phyloP scores from a whole-genome alignment of 345 rosid species.

The Salix viminalis region DNA sequence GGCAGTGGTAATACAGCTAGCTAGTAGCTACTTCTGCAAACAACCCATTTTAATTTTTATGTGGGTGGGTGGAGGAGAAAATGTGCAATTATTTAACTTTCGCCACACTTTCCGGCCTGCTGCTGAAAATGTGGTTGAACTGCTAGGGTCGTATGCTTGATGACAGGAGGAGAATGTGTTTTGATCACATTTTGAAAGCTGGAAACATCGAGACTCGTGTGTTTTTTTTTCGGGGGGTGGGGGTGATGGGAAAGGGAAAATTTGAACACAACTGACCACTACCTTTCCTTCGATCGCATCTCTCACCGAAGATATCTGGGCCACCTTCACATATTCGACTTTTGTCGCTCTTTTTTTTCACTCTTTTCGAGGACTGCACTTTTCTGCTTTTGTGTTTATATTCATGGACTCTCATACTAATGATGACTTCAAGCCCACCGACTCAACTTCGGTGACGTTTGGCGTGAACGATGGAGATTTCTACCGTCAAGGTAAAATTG shows the following conservation, averaged over 20 bases:
- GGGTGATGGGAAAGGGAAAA: neutral
- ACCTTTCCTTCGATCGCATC: neutral
- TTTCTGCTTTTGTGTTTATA: neutral
- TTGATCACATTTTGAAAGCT: neutral
- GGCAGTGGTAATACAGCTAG: slow-evolving; percentile 1
- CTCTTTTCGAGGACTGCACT: neutral
- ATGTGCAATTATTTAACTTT: neutral
- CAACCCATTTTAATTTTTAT: neutral
- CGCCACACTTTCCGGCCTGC: neutral
- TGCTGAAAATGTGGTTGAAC: neutral
- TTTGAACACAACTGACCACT: too few species aligned
- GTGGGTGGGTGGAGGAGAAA: neutral
- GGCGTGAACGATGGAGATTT: neutral
- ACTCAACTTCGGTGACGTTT: neutral
- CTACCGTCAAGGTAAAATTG: neutral
- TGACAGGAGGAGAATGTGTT: neutral
- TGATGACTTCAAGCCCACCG: neutral
- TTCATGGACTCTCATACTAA: neutral
- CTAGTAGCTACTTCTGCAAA: neutral
- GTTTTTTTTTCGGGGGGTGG: neutral
- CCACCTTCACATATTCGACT: neutral
- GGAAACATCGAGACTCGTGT: neutral
- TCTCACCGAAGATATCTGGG: neutral
- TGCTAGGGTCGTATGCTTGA: neutral
- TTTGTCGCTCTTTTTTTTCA: neutral